Percentiles rank a stretch among this genome's conserved stretches.
phyloP scores from a whole-genome alignment of 495 filamentous ascomycete genomes.

The Penicillium paxilli region DNA sequence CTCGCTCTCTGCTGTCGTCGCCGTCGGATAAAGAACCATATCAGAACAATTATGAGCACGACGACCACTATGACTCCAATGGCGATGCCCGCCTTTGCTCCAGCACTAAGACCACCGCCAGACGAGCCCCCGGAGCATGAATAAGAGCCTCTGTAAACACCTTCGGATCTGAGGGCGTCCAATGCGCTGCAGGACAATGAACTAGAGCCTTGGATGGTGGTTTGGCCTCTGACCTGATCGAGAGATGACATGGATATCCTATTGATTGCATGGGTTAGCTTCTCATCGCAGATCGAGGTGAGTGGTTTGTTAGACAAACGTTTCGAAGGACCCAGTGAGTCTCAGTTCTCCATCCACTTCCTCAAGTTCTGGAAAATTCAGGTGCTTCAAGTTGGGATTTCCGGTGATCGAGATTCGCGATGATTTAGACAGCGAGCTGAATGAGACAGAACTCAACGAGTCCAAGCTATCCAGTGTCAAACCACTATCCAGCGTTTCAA shows the following conservation, averaged over 20 bases:
- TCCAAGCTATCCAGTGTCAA: slow-evolving; percentile 24
- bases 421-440: slow-evolving; percentile 13
- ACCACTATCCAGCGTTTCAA: slow-evolving; percentile 23
- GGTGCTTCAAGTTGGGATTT: slow-evolving; percentile 20
- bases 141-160: slow-evolving; percentile 20
- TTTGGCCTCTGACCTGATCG: slow-evolving; percentile 24
- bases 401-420: slow-evolving; percentile 21
- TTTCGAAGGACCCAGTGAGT: slow-evolving; percentile 26
- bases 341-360: slow-evolving; percentile 24
- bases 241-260: slow-evolving; percentile 31
- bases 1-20: slow-evolving; percentile 13
- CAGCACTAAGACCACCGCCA: slow-evolving; percentile 18
- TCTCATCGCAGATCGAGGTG: no score
- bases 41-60: slow-evolving; percentile 22
- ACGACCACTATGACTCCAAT: slow-evolving; percentile 28
- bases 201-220: slow-evolving; percentile 18
- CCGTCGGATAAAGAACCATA: slow-evolving; percentile 24
- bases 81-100: slow-evolving; percentile 34
- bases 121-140: slow-evolving; percentile 16
- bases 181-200: slow-evolving; percentile 26
- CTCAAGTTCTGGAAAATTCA: slow-evolving; percentile 25
- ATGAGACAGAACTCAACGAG: slow-evolving; percentile 16
- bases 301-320: no score
- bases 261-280: not conserved
- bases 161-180: slow-evolving; percentile 12